Percentiles rank a stretch among this genome's conserved stretches.
These are phyloP conservation scores for Ceratobasidium sp. DNA, from an alignment of 1,284 basidiomycete species.

Conservation along the genomic window DNA sequence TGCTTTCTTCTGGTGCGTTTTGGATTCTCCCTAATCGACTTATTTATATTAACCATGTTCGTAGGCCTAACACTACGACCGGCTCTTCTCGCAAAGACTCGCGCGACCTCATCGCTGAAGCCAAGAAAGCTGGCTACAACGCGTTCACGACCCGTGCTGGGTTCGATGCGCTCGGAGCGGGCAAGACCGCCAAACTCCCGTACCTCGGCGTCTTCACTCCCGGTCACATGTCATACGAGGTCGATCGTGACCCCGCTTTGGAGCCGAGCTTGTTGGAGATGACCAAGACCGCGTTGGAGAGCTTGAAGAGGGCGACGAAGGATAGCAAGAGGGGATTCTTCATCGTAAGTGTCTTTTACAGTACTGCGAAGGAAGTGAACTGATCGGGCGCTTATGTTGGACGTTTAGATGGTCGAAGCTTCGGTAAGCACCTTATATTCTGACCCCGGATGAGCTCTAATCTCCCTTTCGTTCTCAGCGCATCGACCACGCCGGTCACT, in stretches of 20 bases:
- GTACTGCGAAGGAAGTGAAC: background rate
- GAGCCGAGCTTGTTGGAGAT: too few species aligned
- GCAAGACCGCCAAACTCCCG: conserved; percentile 48
- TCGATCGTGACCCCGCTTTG: too few species aligned
- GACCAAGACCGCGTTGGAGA: too few species aligned
- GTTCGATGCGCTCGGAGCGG: conserved; percentile 52
- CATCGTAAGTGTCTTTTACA: conserved; percentile 51
- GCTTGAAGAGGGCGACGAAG: too few species aligned
- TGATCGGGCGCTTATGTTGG: background rate
- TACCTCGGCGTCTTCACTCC: background rate
- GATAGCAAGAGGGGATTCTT: conserved; percentile 54
- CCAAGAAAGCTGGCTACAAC: conserved; percentile 52
- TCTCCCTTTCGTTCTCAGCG: conserved; percentile 46
- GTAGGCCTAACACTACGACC: conserved; percentile 53
- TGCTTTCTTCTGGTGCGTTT: conserved; percentile 51
- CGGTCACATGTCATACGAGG: conserved; percentile 23
- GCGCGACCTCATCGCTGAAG: conserved; percentile 53
- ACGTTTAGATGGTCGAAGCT: conserved; percentile 44
- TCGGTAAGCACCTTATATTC: conserved; percentile 7
- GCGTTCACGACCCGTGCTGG: conserved; percentile 51
- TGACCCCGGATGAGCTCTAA: background rate
- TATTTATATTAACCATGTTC: conserved; percentile 50
- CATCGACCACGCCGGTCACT: conserved; percentile 54
- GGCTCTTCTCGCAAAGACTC: conserved; percentile 53
- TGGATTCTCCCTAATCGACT: background rate